A percentile compares a stretch with the other conserved stretches of the same genome.
These are phyloP conservation scores for Leccinum solheimii DNA, from an alignment of 1,284 basidiomycete species.

Conservation along the genomic window DNA sequence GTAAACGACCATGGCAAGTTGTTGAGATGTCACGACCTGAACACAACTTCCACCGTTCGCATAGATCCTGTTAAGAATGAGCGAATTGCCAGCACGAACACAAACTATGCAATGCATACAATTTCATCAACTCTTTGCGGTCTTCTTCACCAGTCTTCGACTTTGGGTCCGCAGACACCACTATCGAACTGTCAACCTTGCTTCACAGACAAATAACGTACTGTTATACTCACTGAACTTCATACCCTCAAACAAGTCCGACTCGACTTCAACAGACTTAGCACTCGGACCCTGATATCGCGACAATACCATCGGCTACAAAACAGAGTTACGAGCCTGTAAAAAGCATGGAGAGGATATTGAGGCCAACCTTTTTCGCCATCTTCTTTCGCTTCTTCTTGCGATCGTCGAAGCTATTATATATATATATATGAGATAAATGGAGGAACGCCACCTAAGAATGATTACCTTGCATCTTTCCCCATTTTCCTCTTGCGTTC, in stretches of 20 bases:
- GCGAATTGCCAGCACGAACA: background rate
- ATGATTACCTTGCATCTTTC: slow-evolving; percentile 49
- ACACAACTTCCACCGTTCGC: slow-evolving; percentile 74
- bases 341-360: background rate
- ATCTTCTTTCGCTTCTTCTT: slow-evolving; percentile 66
- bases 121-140: slow-evolving; percentile 60
- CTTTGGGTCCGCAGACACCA: slow-evolving; percentile 77
- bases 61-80: slow-evolving; percentile 55
- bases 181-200: slow-evolving; percentile 37
- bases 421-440: background rate
- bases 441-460: slow-evolving; percentile 1
- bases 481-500: slow-evolving; percentile 75
- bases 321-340: background rate
- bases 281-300: slow-evolving; percentile 65
- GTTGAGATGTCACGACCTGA: slow-evolving; percentile 54
- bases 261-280: slow-evolving; percentile 58
- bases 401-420: slow-evolving; percentile 43
- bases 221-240: slow-evolving; percentile 67
- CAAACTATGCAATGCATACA: slow-evolving; percentile 44
- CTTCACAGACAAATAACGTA: background rate
- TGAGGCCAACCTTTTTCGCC: slow-evolving; percentile 49
- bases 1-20: slow-evolving; percentile 58
- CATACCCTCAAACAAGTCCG: slow-evolving; percentile 68
- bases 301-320: slow-evolving; percentile 59
- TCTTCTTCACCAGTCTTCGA: slow-evolving; percentile 68